Evolutionary conservation across 495 filamentous ascomycete genomes (phyloP).

Genomic region (Xylaria flabelliformis): DNA sequence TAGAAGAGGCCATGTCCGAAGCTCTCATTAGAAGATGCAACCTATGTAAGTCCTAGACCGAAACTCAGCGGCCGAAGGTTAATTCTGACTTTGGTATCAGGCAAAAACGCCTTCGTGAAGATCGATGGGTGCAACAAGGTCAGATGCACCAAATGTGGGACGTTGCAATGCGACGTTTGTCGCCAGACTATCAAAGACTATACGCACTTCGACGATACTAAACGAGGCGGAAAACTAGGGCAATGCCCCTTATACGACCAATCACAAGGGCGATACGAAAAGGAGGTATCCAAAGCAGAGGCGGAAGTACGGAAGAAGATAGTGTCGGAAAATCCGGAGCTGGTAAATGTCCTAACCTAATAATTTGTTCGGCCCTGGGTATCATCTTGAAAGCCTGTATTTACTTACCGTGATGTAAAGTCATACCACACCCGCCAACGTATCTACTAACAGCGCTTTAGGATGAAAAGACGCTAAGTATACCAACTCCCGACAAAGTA

Average conservation of each 20-base stretch:
- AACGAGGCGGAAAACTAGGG: constrained; percentile 50
- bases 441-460: neutral
- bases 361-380: neutral
- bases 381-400: neutral
- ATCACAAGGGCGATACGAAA: constrained; percentile 63
- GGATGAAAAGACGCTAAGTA: constrained; percentile 17
- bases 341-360: constrained; percentile 42
- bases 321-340: constrained; percentile 62
- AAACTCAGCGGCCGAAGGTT: constrained; percentile 23
- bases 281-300: constrained; percentile 72
- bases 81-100: constrained; percentile 40
- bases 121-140: constrained; percentile 87
- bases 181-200: constrained; percentile 60
- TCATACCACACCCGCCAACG: neutral
- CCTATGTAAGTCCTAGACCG: constrained; percentile 49
- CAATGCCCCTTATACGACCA: constrained; percentile 74
- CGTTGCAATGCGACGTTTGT: constrained; percentile 77
- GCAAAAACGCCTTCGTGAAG: constrained; percentile 71
- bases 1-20: constrained; percentile 85
- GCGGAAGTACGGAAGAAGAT: constrained; percentile 63
- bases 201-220: constrained; percentile 57
- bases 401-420: neutral
- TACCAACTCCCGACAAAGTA: neutral
- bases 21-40: constrained; percentile 82
- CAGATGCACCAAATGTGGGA: constrained; percentile 66